A percentile compares a stretch with the other conserved stretches of the same genome.
Conservation (phyloP, 176 grass and related monocot genomes). For the Juncus inflexus region DNA sequence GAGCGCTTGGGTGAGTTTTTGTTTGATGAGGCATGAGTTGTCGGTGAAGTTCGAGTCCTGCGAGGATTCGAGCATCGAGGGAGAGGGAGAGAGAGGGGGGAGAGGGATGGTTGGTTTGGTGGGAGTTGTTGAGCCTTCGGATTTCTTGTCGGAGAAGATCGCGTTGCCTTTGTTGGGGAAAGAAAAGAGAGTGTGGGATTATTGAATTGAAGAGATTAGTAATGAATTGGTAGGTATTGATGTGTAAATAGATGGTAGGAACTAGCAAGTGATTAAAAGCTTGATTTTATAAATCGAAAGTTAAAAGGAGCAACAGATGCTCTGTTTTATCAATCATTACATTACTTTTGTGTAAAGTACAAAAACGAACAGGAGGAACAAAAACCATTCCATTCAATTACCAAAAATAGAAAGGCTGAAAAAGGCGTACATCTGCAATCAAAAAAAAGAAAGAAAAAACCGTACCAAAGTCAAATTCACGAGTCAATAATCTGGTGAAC, state of each 20-base stretch:
- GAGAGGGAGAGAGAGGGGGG: too few relatives aligned
- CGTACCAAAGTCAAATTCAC: slow-evolving; percentile 37
- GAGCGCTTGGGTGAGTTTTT: slow-evolving; percentile 76
- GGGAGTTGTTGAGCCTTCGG: slow-evolving; percentile 15
- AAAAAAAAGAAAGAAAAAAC: neutral
- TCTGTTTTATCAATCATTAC: too few relatives aligned
- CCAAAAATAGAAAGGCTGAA: neutral
- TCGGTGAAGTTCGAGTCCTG: slow-evolving; percentile 43
- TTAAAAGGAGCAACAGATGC: neutral
- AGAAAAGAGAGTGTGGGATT: neutral
- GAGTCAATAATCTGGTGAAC: slow-evolving; percentile 35
- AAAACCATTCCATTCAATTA: neutral
- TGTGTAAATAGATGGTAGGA: slow-evolving; percentile 15
- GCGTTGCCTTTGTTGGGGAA: slow-evolving; percentile 39
- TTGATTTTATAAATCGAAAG: neutral
- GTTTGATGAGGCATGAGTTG: slow-evolving; percentile 59
- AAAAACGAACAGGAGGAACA: neutral
- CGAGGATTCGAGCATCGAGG: slow-evolving; percentile 32
- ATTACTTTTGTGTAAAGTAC: too few relatives aligned
- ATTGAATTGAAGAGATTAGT: too few relatives aligned
- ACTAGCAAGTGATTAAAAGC: neutral
- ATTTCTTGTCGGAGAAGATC: slow-evolving; percentile 38
- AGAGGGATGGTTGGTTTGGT: too few relatives aligned
- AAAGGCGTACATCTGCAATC: neutral
- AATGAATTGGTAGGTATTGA: too few relatives aligned